These are phyloP conservation scores for Myrmaecium sp. DNA, from an alignment of 2,329 filamentous ascomycete species.

Conservation along the genomic window DNA sequence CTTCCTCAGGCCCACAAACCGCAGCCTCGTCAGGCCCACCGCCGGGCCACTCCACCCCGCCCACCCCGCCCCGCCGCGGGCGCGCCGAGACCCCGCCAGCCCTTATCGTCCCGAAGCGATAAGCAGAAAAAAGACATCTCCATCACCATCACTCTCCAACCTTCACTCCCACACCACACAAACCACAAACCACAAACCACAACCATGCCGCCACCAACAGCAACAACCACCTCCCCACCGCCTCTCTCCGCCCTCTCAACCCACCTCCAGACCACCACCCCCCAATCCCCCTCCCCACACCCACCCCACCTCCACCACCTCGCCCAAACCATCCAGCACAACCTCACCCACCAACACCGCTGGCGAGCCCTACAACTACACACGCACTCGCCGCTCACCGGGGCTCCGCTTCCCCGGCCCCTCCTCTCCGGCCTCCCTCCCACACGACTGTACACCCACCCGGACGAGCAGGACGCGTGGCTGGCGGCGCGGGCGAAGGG, in stretches of 20 bases:
- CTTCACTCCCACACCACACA: too few species aligned
- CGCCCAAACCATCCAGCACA: constrained; percentile 46
- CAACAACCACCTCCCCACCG: background rate
- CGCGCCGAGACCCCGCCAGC: too few species aligned
- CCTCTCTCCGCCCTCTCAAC: constrained; percentile 23
- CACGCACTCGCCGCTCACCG: constrained; percentile 25
- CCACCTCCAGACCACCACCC: constrained; percentile 18
- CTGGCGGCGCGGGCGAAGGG: constrained; percentile 39
- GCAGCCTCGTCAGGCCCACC: too few species aligned
- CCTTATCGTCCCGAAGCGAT: too few species aligned
- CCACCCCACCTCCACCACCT: constrained; percentile 26
- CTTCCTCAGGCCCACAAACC: too few species aligned
- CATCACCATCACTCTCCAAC: too few species aligned
- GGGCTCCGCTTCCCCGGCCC: constrained; percentile 35
- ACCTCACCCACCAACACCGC: constrained; percentile 58
- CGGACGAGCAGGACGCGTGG: constrained; percentile 63
- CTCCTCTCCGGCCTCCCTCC: constrained; percentile 60
- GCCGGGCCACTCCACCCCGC: too few species aligned
- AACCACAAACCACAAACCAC: background rate
- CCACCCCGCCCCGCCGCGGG: too few species aligned
- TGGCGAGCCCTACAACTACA: constrained; percentile 49
- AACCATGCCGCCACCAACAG: background rate
- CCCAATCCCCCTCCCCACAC: constrained; percentile 11
- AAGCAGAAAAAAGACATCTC: too few species aligned
- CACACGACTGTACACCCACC: constrained; percentile 57